Base-by-base conservation (phyloP, 345 rosid genomes). In the Ceriops tagal region DNA sequence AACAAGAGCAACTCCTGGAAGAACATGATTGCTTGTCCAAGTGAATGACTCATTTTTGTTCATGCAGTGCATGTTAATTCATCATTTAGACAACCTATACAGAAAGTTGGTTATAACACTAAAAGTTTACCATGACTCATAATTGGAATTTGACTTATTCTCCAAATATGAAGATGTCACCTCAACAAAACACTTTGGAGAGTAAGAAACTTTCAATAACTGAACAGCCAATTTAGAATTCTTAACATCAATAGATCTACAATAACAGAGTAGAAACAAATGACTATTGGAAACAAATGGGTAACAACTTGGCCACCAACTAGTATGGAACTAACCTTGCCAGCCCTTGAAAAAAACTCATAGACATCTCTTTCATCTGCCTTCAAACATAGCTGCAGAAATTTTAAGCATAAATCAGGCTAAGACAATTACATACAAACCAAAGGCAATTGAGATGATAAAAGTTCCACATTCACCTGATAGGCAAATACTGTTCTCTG, bases 401-500 rank as follows among this genome's bases (percentile, higher is more conserved):
- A 34, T 62, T 63, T 47, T 47, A 76, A 53, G 64, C 55, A 20
- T 34, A 26, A 39, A 51, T 21, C 63, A 58, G 3, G 1, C 51
- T 18, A 64, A 27, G 73, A 61, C 13, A n/a, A 20, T 27, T 37
- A 46, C 26, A 32, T 22, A 52, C 46, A 71, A 73, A n/a, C 8
- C 32, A 68, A 31, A 47, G 28, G 37, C 47, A 53, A 49, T 47
- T 34, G 15, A 73, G 31, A 55, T 5, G 28, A 58, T 47, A 56
- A 1, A 68, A 70, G 15, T 15, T 43, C 24, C 35, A 55, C 13
- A 58, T 1, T 76, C 66, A 95, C 99, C 93, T 95, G 99, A 85
- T 92, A 95, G 26, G 96, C 97, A 84, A 95, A 92, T 32, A 95
- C 99, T 39, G 99, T 95, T 80, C 99, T 90, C 85, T 95, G 99